Conservation (phyloP, 345 rosid species). For the Dovyalis caffra region DNA sequence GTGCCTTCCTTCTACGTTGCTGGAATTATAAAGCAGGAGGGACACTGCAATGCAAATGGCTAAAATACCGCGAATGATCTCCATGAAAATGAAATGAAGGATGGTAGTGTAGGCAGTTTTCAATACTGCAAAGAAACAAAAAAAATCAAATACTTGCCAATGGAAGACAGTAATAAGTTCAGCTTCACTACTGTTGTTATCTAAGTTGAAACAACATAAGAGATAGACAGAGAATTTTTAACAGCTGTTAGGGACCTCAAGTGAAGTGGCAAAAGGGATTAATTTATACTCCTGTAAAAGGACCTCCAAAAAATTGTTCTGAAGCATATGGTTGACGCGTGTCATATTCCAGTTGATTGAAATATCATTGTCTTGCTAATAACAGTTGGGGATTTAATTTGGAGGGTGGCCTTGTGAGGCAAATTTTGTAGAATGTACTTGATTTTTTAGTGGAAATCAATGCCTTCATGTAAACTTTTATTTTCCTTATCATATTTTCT, state of each 20-base stretch:
- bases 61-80: slow-evolving; percentile 22
- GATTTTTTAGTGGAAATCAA: slow-evolving; percentile 12
- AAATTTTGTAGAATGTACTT: slow-evolving; percentile 18
- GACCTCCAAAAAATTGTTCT: slow-evolving; percentile 1
- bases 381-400: neutral
- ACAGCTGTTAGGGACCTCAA: neutral
- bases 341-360: slow-evolving; percentile 37
- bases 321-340: slow-evolving; percentile 37
- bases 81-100: slow-evolving; percentile 25
- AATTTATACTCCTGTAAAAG: slow-evolving; percentile 34
- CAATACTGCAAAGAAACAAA: neutral
- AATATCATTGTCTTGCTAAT: neutral
- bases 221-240: neutral
- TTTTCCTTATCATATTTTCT: neutral
- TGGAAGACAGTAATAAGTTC: neutral
- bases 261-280: neutral
- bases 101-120: neutral
- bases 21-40: slow-evolving; percentile 26
- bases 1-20: slow-evolving; percentile 56
- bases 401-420: slow-evolving; percentile 6
- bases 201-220: neutral
- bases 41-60: slow-evolving; percentile 19
- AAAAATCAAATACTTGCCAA: neutral
- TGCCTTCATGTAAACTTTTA: neutral
- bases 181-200: neutral